Evolutionary conservation across 2,329 filamentous ascomycete species (phyloP).

Genomic region (Hortaea sp.): DNA sequence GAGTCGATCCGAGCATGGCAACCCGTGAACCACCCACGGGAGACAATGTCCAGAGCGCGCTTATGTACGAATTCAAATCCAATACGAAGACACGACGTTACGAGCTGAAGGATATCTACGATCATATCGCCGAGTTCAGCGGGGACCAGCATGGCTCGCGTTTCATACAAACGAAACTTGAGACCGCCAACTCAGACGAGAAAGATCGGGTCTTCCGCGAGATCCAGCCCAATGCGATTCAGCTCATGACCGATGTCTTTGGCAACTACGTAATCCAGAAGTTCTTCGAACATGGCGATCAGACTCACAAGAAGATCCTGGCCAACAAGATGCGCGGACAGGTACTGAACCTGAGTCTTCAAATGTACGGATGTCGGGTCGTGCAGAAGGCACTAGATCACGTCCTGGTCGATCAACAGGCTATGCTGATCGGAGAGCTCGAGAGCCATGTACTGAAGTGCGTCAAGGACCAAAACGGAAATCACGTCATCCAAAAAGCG

Average conservation of each 20-base stretch:
- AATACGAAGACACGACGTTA: constrained; percentile 64
- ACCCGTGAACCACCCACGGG: constrained; percentile 48
- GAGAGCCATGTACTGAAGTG: constrained; percentile 65
- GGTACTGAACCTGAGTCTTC: constrained; percentile 65
- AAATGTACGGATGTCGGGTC: constrained; percentile 91
- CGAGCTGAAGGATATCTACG: constrained; percentile 81
- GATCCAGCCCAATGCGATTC: constrained; percentile 71
- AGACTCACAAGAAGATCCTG: constrained; percentile 80
- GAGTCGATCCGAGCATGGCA: constrained; percentile 31
- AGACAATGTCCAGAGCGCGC: constrained; percentile 55
- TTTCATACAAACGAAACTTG: constrained; percentile 88
- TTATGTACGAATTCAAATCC: constrained; percentile 71
- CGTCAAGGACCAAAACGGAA: constrained; percentile 81
- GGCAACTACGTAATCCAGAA: constrained; percentile 99
- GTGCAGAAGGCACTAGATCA: constrained; percentile 94
- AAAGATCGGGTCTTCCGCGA: constrained; percentile 86
- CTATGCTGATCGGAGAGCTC: constrained; percentile 71
- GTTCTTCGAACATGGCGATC: constrained; percentile 91
- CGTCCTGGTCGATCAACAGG: constrained; percentile 85
- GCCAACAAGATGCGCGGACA: constrained; percentile 82
- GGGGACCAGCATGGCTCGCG: constrained; percentile 92
- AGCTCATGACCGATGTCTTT: constrained; percentile 92
- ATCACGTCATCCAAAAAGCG: constrained; percentile 92
- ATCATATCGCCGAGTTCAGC: constrained; percentile 83
- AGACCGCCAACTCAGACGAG: constrained; percentile 88